Percentiles rank a stretch among this genome's conserved stretches.
phyloP scores from a whole-genome alignment of 176 grass and related monocot species.

The Bromus sterilis region DNA sequence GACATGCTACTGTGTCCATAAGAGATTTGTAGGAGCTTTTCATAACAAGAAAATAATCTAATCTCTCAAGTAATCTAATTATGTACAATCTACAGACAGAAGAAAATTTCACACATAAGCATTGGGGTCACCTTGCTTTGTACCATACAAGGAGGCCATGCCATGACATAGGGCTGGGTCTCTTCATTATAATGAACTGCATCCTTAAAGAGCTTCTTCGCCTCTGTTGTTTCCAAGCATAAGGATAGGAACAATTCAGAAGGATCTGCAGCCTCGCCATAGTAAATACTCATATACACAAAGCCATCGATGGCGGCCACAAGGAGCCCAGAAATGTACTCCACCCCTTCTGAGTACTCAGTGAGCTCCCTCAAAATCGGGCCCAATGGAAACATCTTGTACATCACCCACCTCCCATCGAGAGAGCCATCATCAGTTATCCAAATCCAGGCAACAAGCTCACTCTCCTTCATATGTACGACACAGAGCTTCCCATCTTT shows the following conservation, averaged over 20 bases:
- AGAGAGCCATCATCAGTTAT: not conserved
- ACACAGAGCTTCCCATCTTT: not conserved
- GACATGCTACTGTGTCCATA: no score
- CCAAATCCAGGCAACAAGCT: not conserved
- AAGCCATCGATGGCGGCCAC: not conserved
- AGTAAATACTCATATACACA: not conserved
- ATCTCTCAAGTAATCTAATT: not conserved
- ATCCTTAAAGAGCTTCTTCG: not conserved
- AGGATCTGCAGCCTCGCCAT: not conserved
- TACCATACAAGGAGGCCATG: not conserved
- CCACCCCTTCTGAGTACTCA: not conserved
- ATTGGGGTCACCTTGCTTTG: not conserved
- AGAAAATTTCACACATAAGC: no score
- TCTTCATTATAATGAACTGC: not conserved
- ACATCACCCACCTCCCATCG: not conserved
- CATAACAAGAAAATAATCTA: no score
- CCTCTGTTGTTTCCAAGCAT: not conserved
- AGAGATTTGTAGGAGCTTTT: no score
- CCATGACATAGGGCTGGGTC: not conserved
- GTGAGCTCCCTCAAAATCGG: not conserved
- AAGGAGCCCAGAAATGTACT: not conserved
- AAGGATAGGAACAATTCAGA: not conserved
- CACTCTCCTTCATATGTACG: not conserved
- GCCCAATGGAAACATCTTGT: not conserved
- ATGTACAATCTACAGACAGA: not conserved